Evolutionary conservation across 305 asterid genomes (phyloP), one percentile per base, ranked within the genome.

Genomic region (Fraxinus velutina): DNA sequence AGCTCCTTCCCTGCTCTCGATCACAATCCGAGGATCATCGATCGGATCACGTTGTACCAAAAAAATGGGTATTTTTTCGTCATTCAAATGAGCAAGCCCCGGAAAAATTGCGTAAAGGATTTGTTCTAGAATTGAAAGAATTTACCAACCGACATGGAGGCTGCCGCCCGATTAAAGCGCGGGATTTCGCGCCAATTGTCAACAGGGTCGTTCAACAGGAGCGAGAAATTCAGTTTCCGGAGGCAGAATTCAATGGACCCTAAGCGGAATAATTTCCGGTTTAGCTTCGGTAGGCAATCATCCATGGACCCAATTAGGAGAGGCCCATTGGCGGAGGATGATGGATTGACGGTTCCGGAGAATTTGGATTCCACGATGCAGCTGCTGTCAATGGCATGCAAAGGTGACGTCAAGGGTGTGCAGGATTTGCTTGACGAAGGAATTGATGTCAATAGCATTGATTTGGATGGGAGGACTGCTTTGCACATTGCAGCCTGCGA

Each of bases 111-210:
- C 1, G 19, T 15, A 9, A 22, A 62, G 72, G 15, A 62, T 62
- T 62, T 62, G 33, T 6, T 62, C 72, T 62, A 62, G 39, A 78
- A 79, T 72, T 82, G 80, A 21, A 62, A 22, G 72, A 62, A 62
- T 22, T 62, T 62, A 22, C 33, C 17, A 62, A 62, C 72, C 13
- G 32, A 62, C 39, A 90, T 93, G 95, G 96, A 92, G 77, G 32
- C 89, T 15, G 91, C 96, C 15, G 24, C 96, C 78, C 97, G 91
- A 76, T 75, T 96, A 83, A 93, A 89, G 85, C 94, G 97, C 10
- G 98, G 97, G 15, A 96, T 96, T 13, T 96, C 98, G 9, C 91
- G 98, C 33, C 99, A 96, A 81, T 92, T 94, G 86, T 96, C 99
- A 0, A 93, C 98, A 2, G 97, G 98, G 33, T 96, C 98, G 76